Evolutionary conservation across 1,139 yeast genomes (phyloP), one percentile per base, ranked within the genome.

Genomic region (Sugiyamaella castrensis): DNA sequence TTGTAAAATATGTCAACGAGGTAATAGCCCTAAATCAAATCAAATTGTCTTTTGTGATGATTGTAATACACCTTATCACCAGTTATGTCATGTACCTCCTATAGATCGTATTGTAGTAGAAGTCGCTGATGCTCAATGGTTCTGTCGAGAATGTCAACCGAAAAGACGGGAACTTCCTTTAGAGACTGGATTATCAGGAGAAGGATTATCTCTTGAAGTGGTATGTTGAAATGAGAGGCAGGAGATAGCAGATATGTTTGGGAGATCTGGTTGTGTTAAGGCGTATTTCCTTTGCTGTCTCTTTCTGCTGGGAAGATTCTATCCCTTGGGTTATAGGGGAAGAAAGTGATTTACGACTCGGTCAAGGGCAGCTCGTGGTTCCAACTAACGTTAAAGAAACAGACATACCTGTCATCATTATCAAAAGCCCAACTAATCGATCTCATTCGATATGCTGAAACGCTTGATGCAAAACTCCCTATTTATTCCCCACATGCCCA

Each of bases 61-160:
- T 36, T 71, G 75, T 59, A 62, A 65, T 37, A 67, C 71, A 7
- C 73, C 75, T 1, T 71, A 68, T 53, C 75, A 71, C 47, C 73
- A 72, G 51, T 60, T 70, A 15, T 71, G 75, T 53, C 75, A 72
- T 57, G 60, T 60, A n/a, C 75, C 75, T 12, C 68, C 66, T 9
- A 69, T 72, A 31, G 75, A 71, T 46, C 57, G 72, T 12, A 61
- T 70, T n/a, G 70, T 68, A 15, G 71, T 72, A 6, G 73, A 69
- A 36, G 69, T 71, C n/a, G 70, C 72, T 1, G 75, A 71, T 45
- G 73, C 73, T 4, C 70, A 69, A 55, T 72, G 75, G 75, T 71
- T 68, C 54, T 72, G 76, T 55, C 60, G 61, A 42, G 68, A 68
- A 38, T 72, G 76, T 50, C 70, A 66, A 50, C 64, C 65, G 9